These are phyloP conservation scores for Boletus reticulatus DNA, from an alignment of 768 basidiomycete genomes.

Conservation along the genomic window DNA sequence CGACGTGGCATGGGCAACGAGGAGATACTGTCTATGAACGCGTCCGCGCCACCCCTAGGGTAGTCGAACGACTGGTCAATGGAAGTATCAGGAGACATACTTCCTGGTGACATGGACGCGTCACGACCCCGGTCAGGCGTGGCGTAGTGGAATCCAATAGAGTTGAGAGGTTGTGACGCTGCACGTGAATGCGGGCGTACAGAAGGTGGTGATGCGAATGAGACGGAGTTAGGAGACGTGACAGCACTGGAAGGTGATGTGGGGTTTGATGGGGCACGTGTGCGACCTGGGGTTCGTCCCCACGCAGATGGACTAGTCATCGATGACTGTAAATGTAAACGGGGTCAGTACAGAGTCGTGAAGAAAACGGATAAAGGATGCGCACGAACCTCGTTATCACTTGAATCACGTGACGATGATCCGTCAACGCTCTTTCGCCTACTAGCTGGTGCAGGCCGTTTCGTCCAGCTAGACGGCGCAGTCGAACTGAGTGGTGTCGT, in stretches of 20 bases:
- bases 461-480: conserved; percentile 77
- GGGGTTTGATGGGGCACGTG: conserved; percentile 73
- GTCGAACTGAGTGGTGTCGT: conserved; percentile 56
- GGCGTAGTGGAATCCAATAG: conserved; percentile 41
- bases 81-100: conserved; percentile 36
- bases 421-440: conserved; percentile 74
- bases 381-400: conserved; percentile 70
- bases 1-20: conserved; percentile 58
- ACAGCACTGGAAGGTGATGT: conserved; percentile 35
- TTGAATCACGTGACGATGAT: conserved; percentile 41
- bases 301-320: conserved; percentile 42
- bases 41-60: conserved; percentile 33
- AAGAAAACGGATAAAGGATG: background rate
- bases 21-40: conserved; percentile 47
- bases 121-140: conserved; percentile 39
- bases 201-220: conserved; percentile 42
- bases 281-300: conserved; percentile 44
- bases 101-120: conserved; percentile 23
- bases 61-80: conserved; percentile 39
- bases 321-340: conserved; percentile 28
- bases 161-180: conserved; percentile 45
- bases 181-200: conserved; percentile 69
- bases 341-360: conserved; percentile 8
- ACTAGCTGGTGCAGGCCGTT: conserved; percentile 62
- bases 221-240: conserved; percentile 41